Conservation (phyloP, 345 rosid genomes). For the Dimocarpus longan region DNA sequence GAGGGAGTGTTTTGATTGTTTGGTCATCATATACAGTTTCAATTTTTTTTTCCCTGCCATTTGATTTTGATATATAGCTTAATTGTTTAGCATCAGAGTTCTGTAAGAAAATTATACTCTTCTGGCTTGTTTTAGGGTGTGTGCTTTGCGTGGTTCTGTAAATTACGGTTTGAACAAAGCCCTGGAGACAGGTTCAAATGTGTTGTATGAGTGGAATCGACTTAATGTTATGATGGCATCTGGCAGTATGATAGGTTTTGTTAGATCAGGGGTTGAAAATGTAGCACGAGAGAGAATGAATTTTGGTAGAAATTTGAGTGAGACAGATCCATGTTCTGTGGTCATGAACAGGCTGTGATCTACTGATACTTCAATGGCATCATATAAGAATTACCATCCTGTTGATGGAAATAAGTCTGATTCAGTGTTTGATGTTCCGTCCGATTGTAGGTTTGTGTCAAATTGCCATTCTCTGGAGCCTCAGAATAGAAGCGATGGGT, state of each 20-base stretch:
- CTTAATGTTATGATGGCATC: background rate
- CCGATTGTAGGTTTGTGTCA: conserved; percentile 35
- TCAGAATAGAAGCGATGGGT: conserved; percentile 25
- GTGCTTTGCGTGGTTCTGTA: background rate
- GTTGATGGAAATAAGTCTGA: conserved; percentile 33
- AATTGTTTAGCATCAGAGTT: background rate
- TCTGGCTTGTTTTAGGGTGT: conserved; percentile 7
- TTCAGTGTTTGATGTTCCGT: conserved; percentile 36
- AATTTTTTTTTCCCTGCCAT: background rate
- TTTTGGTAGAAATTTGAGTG: conserved; percentile 9
- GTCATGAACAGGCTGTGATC: background rate
- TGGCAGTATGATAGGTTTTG: conserved; percentile 9
- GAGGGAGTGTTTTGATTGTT: background rate
- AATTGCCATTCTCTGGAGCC: conserved; percentile 26
- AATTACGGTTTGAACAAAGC: conserved; percentile 1
- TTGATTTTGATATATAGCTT: background rate
- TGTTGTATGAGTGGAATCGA: background rate
- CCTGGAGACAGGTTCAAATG: conserved; percentile 4
- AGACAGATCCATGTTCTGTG: background rate
- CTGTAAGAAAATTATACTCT: background rate
- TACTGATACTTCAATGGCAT: background rate
- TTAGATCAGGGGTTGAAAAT: conserved; percentile 9
- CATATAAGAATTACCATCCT: conserved; percentile 22
- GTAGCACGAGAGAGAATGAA: background rate
- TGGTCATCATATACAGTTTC: background rate